Conservation (phyloP, 306 rosid genomes). For the Corylus americana region DNA sequence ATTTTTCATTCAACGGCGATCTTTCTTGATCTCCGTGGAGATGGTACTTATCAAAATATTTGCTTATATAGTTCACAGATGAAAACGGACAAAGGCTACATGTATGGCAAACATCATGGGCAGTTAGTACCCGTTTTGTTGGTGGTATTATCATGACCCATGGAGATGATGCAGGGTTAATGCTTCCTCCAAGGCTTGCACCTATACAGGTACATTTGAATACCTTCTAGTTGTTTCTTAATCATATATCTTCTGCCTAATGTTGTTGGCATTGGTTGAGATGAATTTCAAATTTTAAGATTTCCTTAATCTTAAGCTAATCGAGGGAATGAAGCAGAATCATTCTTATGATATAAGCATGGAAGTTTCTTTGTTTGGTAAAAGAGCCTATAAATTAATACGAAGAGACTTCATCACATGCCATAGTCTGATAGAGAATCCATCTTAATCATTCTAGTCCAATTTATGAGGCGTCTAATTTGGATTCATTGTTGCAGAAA, state of each 20-base stretch:
- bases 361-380: background rate
- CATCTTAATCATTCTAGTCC: background rate
- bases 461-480: background rate
- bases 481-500: background rate
- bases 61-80: conserved; percentile 78
- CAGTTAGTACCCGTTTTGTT: conserved; percentile 94
- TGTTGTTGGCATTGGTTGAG: background rate
- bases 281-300: background rate
- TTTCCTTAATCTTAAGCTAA: background rate
- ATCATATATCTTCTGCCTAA: background rate
- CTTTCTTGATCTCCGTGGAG: conserved; percentile 17
- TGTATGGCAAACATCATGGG: conserved; percentile 99
- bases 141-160: conserved; percentile 98
- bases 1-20: background rate
- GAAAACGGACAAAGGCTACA: conserved; percentile 79
- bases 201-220: conserved; percentile 69
- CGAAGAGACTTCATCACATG: background rate
- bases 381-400: background rate
- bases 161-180: conserved; percentile 92
- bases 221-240: conserved; percentile 16
- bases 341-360: background rate
- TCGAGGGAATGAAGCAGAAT: background rate
- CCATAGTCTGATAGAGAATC: background rate
- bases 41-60: conserved; percentile 30
- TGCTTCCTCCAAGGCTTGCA: conserved; percentile 95